A percentile compares a stretch with the other conserved stretches of the same genome.
These are phyloP conservation scores for Mycosphaerella sp. DNA, from an alignment of 2,329 filamentous ascomycete species.

Conservation along the genomic window DNA sequence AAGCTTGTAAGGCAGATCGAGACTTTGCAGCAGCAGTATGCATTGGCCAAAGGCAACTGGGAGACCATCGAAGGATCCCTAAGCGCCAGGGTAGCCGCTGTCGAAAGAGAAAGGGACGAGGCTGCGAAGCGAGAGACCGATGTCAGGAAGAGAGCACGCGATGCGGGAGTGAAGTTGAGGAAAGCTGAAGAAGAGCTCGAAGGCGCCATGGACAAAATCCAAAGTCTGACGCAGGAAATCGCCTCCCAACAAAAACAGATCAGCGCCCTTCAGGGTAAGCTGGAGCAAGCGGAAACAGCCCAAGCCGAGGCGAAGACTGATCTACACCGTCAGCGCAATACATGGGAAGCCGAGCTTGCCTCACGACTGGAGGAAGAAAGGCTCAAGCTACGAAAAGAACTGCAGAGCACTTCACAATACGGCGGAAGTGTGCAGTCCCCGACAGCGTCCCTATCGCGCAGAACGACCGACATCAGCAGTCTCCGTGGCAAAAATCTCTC, in stretches of 20 bases:
- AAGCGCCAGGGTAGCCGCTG: constrained; percentile 63
- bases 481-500: constrained; percentile 26
- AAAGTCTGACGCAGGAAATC: constrained; percentile 59
- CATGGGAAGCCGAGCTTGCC: constrained; percentile 51
- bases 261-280: constrained; percentile 57
- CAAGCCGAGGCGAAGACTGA: constrained; percentile 54
- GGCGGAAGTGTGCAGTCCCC: constrained; percentile 35
- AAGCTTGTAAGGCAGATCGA: constrained; percentile 92
- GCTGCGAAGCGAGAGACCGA: constrained; percentile 76
- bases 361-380: constrained; percentile 61
- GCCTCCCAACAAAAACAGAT: constrained; percentile 54
- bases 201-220: constrained; percentile 56
- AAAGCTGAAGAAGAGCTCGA: constrained; percentile 79
- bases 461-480: constrained; percentile 21
- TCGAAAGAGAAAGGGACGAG: constrained; percentile 92
- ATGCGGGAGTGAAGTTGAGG: constrained; percentile 64
- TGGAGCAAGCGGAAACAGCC: constrained; percentile 58
- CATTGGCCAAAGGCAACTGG: constrained; percentile 94
- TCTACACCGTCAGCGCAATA: constrained; percentile 54
- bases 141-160: constrained; percentile 80
- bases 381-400: constrained; percentile 50
- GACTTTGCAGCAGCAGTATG: constrained; percentile 90
- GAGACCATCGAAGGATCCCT: constrained; percentile 88
- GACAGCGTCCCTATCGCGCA: constrained; percentile 35
- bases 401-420: constrained; percentile 23